phyloP scores from a whole-genome alignment of 106 monocot species.

The Dendrobium huoshanense region DNA sequence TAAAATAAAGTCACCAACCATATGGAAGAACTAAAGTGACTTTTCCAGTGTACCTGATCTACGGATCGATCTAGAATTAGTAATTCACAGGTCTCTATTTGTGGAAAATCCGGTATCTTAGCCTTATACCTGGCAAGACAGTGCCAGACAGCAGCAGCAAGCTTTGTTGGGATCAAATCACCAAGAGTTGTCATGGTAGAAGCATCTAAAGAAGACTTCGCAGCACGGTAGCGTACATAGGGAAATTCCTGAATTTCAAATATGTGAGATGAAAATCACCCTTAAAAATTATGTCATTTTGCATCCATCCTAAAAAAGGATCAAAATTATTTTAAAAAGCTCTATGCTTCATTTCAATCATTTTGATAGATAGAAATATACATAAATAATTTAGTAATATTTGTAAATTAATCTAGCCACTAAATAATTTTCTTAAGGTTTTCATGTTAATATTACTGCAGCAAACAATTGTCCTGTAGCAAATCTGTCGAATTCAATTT shows the following conservation, averaged over 20 bases:
- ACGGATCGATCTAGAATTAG: conserved; percentile 80
- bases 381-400: too few species aligned
- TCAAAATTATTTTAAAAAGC: too few species aligned
- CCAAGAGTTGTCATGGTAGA: conserved; percentile 62
- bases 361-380: too few species aligned
- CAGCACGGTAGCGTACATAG: conserved; percentile 71
- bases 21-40: background rate
- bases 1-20: conserved; percentile 1
- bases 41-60: conserved; percentile 46
- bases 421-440: too few species aligned
- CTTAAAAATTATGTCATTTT: too few species aligned
- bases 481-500: too few species aligned
- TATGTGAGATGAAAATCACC: too few species aligned
- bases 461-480: too few species aligned
- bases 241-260: conserved; percentile 63
- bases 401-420: too few species aligned
- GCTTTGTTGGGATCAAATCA: conserved; percentile 51
- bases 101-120: conserved; percentile 65
- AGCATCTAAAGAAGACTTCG: conserved; percentile 60
- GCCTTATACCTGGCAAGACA: conserved; percentile 47
- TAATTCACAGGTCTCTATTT: conserved; percentile 74
- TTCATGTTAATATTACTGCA: too few species aligned
- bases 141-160: conserved; percentile 39
- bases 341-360: too few species aligned
- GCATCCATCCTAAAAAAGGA: too few species aligned